phyloP scores from a whole-genome alignment of 75 land plant species.

The Pinus albicaulis region DNA sequence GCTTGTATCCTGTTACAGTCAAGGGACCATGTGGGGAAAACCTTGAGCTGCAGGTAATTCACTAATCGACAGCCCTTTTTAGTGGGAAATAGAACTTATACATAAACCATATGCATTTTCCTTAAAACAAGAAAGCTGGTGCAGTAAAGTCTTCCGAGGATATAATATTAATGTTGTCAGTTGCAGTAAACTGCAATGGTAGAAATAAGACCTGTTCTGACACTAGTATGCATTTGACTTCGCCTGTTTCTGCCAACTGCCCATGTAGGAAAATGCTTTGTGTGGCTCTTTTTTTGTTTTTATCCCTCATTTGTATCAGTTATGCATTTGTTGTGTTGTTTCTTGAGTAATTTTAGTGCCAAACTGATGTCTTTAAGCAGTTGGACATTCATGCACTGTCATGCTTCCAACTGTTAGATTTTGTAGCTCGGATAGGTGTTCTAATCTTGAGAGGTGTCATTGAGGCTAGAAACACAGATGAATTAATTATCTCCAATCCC shows the following conservation, averaged over 20 bases:
- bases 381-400: background rate
- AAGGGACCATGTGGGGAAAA: constrained; percentile 85
- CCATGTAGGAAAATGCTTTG: background rate
- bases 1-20: constrained; percentile 82
- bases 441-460: too few species aligned
- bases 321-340: background rate
- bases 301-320: background rate
- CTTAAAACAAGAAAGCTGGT: constrained; percentile 6
- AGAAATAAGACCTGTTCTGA: background rate
- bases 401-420: too few species aligned
- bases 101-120: background rate
- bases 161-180: background rate
- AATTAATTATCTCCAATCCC: too few species aligned
- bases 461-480: too few species aligned
- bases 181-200: background rate
- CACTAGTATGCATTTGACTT: background rate
- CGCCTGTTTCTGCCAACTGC: background rate
- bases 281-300: background rate
- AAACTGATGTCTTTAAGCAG: background rate
- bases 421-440: too few species aligned
- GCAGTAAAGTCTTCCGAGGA: background rate
- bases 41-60: constrained; percentile 82
- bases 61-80: background rate
- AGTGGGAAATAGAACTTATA: background rate
- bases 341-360: background rate